Base-by-base conservation (phyloP, 2,329 filamentous ascomycete species). In the Sarocladium brachiariae region DNA sequence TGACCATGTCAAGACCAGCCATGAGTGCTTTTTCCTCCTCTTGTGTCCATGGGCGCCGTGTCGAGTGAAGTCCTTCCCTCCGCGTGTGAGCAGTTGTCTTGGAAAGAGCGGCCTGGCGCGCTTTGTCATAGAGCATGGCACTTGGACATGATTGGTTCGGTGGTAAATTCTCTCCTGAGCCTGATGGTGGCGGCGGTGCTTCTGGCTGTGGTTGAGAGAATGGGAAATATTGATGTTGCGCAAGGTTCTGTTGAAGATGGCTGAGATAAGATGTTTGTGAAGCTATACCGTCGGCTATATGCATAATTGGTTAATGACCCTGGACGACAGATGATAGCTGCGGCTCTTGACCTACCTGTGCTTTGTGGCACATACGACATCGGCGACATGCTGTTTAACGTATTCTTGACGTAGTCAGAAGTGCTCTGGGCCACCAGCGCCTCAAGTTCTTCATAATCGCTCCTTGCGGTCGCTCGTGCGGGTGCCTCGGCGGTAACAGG, bases 1-100 rank as follows among this genome's bases (percentile, higher is more conserved):
- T 90, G 43, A 96, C 90, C 63, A 86, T 82, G 61, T 95, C 90
- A 3, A 96, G 78, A 1, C 90, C 90, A 46, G 86, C 81, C 85
- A 96, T 92, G 16, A 96, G 74, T 0, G 90, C 89, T 65, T 90
- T 89, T 63, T 96, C 90, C 67, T 96, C 90, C 55, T 93, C 88
- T 3, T 86, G 83, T 1, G 86, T 89, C 90, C 90, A 96, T 0
- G 90, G 89, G 24, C 90, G 80, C 27, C 90, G 79, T 2, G 79
- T 81, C 1, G 78, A 81, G 56, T 80, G 77, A 2, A 77, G 64
- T 2, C 79, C 79, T 59, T 82, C 79, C 37, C 78, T 67, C 24
- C 79, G 65, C 2, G 76, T 73, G 50, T 80, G 77, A 2, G 74
- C 72, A 2, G 76, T 74, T 0, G 75, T 76, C 56, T 80, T 80